Percentiles rank a stretch among this genome's conserved stretches.
phyloP scores from a whole-genome alignment of 1,284 basidiomycete species.

The Ustilago sp. region DNA sequence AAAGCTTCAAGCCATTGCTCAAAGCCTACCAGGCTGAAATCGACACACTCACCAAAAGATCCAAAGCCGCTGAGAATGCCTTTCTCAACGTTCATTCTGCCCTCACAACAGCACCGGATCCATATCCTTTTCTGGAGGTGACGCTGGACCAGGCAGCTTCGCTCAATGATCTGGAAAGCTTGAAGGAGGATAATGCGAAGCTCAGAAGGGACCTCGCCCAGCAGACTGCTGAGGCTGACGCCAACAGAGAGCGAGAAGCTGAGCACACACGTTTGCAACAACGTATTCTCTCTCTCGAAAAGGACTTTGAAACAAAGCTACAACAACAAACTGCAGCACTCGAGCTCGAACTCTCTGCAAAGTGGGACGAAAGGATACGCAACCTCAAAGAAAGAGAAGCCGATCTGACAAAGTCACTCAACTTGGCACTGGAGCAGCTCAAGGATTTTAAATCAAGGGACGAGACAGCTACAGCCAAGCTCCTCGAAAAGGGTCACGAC shows the following conservation, averaged over 20 bases:
- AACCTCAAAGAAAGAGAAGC: constrained; percentile 96
- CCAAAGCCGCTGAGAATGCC: constrained; percentile 89
- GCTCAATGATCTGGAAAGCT: constrained; percentile 44
- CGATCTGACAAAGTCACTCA: constrained; percentile 86
- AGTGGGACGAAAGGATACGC: constrained; percentile 91
- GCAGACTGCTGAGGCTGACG: constrained; percentile 20
- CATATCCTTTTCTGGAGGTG: constrained; percentile 91
- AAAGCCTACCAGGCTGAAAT: constrained; percentile 89
- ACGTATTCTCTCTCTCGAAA: constrained; percentile 28
- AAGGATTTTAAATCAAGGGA: constrained; percentile 88
- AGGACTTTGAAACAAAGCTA: constrained; percentile 88
- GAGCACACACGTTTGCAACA: constrained; percentile 85
- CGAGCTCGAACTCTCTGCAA: constrained; percentile 93
- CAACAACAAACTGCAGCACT: constrained; percentile 86
- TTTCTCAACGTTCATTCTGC: constrained; percentile 79
- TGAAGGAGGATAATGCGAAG: constrained; percentile 35
- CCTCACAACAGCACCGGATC: constrained; percentile 92
- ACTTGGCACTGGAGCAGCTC: constrained; percentile 85
- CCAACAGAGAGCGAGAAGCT: constrained; percentile 77
- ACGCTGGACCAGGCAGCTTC: constrained; percentile 75
- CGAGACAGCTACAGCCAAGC: constrained; percentile 88
- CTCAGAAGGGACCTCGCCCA: constrained; percentile 32
- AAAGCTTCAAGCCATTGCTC: constrained; percentile 62
- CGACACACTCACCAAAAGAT: constrained; percentile 90
- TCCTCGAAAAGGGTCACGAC: constrained; percentile 83